Base-by-base conservation (phyloP, 2,329 filamentous ascomycete species). In the Orbilia javanica region DNA sequence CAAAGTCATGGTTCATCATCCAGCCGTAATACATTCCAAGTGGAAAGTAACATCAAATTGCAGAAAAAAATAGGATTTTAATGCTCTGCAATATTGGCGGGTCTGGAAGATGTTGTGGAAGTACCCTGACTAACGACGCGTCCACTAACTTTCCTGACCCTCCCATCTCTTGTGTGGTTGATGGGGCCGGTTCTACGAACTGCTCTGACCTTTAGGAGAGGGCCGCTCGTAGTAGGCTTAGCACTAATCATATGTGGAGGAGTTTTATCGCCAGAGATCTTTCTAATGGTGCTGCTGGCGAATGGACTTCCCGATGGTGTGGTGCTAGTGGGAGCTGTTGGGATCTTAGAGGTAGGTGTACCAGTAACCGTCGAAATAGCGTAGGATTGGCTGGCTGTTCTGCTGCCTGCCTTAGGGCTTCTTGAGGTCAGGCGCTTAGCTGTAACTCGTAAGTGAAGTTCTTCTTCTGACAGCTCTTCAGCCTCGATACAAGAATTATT, bases 201-300 rank as follows among this genome's bases (percentile, higher is more conserved):
- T 27, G 73, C 73, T 60, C 73, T 65, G 11, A 77, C 73, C 39
- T 77, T 77, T 1, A 68, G 18, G 25, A 62, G 69, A 8, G 66
- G 65, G 10, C 69, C 62, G 20, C 73, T 68, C 11, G 66, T 77
- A 6, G 60, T 60, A n/a, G 50, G 63, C 73, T 77, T 77, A n/a
- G 44, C 29, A 13, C 62, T 62, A 11, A 77, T 48, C 73, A 77
- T 77, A 22, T 77, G 73, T 6, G 73, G 73, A 13, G 73, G 73
- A 15, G 73, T 77, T 62, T 71, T 77, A 34, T 77, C 73, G 42
- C 73, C 73, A 52, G 73, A 77, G 57, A 77, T 71, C 50, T 77
- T 70, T 36, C 73, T 62, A 18, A 77, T 77, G 29, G 66, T 77
- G 31, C 55, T 60, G 34, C 55, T 42, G 31, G 10, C 55, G 52